These are phyloP conservation scores for Ceratobasidium sp. DNA, from an alignment of 1,284 basidiomycete genomes.

Conservation along the genomic window DNA sequence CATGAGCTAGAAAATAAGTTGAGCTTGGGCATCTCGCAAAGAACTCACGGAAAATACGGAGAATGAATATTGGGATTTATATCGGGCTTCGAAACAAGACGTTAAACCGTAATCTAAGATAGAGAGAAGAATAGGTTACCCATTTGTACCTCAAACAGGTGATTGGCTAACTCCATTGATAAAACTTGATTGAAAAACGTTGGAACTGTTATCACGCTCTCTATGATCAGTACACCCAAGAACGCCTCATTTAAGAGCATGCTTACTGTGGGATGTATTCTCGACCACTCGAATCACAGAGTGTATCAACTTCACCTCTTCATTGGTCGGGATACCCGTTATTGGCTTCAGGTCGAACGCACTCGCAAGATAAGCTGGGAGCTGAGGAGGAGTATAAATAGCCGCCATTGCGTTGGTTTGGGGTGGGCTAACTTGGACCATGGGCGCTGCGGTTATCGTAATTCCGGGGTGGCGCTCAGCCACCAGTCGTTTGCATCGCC, in stretches of 20 bases:
- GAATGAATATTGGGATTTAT: not conserved
- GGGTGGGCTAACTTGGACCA: no score
- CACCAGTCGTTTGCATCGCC: no score
- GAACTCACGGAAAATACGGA: not conserved
- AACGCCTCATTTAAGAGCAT: not conserved
- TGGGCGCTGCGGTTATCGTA: no score
- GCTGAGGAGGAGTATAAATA: not conserved
- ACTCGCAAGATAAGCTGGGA: constrained; percentile 20
- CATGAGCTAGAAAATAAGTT: no score
- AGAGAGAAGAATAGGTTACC: not conserved
- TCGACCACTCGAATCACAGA: constrained; percentile 10
- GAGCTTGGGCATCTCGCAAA: no score
- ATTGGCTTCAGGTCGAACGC: not conserved
- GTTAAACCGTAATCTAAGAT: no score
- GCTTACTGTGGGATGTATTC: not conserved
- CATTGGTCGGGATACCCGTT: constrained; percentile 4
- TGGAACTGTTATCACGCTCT: not conserved
- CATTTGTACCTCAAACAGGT: constrained; percentile 33
- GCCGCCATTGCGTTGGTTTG: no score
- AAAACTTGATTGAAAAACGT: constrained; percentile 4
- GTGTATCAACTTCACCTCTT: constrained; percentile 26
- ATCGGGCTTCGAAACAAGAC: not conserved
- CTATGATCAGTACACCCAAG: not conserved
- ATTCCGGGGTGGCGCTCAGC: no score
- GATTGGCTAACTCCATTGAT: not conserved